Base-by-base conservation (phyloP, 192 early-diverging fungal species). In the Coemansia sp. region DNA sequence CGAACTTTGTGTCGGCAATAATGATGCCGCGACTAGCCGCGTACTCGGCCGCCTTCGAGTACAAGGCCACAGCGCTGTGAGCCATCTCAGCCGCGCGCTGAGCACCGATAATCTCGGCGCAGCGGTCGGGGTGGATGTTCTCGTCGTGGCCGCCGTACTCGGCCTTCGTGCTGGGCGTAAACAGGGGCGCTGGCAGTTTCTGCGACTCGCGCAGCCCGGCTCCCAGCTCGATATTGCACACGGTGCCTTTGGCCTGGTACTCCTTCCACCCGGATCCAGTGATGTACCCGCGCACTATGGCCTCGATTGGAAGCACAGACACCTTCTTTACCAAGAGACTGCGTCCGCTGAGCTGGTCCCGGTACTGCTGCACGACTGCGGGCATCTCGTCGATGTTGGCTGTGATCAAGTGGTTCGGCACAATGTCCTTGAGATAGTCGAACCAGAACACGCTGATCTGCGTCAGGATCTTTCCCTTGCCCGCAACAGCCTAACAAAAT, bases 1-100 rank as follows among this genome's bases (percentile, higher is more conserved):
- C 97, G 75, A 99, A 97, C 77, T 99, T 99, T 36, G 97, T 99
- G 62, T 99, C 97, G 11, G 97, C 97, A 83, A 99, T 99, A 57
- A 99, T 94, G 61, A 99, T 97, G 34, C 95, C 95, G 75, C 86
- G 88, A 31, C 76, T 73, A 5, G 75, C 55, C 3, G 96, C 96
- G 63, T 94, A 95, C 41, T 92, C 87, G 20, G 88, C 87, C 1
- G 97, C 97, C 84, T 87, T 63, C 12, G 50, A 83, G 83, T 99
- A 99, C 26, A 99, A 76, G 23, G 87, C 84, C 31, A 95, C 33
- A 0, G 96, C 91, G 14, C 85, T 69, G 59, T 88, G 76, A 11
- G 85, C 87, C 63, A 99, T 86, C 68, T 93, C 78, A 20, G 87
- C 76, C 3, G 96, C 92, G 65, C 86, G 83, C 36, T 88, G 78